phyloP scores from a whole-genome alignment of 179 eudicot genomes.

The Pouteria campechiana region DNA sequence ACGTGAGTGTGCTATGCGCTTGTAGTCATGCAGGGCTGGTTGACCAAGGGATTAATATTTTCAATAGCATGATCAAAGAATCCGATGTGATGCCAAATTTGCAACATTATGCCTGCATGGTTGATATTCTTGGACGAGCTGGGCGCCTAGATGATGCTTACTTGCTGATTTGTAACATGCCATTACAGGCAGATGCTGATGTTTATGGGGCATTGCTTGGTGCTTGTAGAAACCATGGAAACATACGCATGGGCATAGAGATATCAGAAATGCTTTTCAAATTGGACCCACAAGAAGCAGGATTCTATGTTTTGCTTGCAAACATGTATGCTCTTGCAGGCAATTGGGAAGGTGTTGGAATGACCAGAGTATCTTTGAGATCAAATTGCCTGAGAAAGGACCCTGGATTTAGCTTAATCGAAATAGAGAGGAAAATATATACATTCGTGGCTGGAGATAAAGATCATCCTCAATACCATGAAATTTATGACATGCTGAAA shows the following conservation, averaged over 20 bases:
- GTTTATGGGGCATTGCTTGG: constrained; percentile 63
- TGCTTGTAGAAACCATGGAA: constrained; percentile 61
- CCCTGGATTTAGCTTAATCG: constrained; percentile 32
- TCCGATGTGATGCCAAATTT: too few species aligned
- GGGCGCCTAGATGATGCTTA: constrained; percentile 44
- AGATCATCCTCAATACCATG: constrained; percentile 9
- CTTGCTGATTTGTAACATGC: constrained; percentile 38
- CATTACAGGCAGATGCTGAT: constrained; percentile 48
- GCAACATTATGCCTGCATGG: constrained; percentile 74
- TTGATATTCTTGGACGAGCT: constrained; percentile 56
- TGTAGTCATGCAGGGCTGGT: constrained; percentile 46
- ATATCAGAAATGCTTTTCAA: constrained; percentile 7
- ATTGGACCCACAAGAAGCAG: constrained; percentile 18
- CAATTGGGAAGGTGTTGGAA: constrained; percentile 6
- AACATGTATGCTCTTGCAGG: constrained; percentile 20
- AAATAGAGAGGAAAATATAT: constrained; percentile 7
- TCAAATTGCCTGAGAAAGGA: constrained; percentile 22
- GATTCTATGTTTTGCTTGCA: constrained; percentile 14
- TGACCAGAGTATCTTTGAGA: constrained; percentile 7
- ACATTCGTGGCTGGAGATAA: constrained; percentile 9
- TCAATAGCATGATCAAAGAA: constrained; percentile 12
- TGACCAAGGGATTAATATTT: constrained; percentile 24
- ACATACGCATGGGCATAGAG: too few species aligned
- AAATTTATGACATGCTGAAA: constrained; percentile 1
- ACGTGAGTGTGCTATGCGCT: constrained; percentile 28